phyloP scores from a whole-genome alignment of 495 filamentous ascomycete genomes.

The Aspergillus nanangensis region DNA sequence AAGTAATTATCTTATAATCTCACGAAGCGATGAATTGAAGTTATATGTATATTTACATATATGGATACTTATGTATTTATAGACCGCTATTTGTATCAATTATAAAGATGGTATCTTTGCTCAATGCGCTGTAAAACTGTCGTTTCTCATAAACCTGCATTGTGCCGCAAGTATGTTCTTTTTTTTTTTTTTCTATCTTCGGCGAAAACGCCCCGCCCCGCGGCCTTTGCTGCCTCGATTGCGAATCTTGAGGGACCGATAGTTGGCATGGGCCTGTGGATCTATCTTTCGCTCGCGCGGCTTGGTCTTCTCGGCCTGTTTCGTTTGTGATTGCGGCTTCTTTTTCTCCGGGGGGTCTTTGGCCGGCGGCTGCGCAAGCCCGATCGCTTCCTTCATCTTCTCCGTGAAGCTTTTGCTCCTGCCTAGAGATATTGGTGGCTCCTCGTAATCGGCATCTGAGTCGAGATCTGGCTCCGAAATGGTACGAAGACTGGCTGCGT shows the following conservation, averaged over 20 bases:
- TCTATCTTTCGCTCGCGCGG: constrained; percentile 62
- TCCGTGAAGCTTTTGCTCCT: constrained; percentile 40
- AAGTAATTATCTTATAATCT: too few species aligned
- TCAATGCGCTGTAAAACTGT: constrained; percentile 19
- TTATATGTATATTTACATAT: constrained; percentile 1
- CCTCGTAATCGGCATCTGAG: constrained; percentile 30
- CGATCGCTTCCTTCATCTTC: constrained; percentile 41
- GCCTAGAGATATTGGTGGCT: constrained; percentile 15
- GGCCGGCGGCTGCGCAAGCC: constrained; percentile 12
- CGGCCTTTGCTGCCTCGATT: constrained; percentile 46
- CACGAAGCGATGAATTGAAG: constrained; percentile 12
- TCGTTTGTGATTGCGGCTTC: constrained; percentile 21
- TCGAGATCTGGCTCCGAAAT: constrained; percentile 33
- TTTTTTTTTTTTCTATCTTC: too few species aligned
- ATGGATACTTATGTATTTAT: too few species aligned
- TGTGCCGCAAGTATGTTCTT: too few species aligned
- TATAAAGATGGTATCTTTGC: constrained; percentile 22
- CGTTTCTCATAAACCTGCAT: constrained; percentile 25
- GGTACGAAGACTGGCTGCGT: constrained; percentile 25
- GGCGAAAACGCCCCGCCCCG: constrained; percentile 40
- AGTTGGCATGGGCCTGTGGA: constrained; percentile 76
- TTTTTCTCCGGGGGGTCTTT: constrained; percentile 22
- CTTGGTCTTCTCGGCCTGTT: constrained; percentile 45
- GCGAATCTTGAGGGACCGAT: constrained; percentile 73
- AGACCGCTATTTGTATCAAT: constrained; percentile 9